phyloP scores from a whole-genome alignment of 108 stramenopile genomes.

The Pinguiococcus pyrenoidosus region DNA sequence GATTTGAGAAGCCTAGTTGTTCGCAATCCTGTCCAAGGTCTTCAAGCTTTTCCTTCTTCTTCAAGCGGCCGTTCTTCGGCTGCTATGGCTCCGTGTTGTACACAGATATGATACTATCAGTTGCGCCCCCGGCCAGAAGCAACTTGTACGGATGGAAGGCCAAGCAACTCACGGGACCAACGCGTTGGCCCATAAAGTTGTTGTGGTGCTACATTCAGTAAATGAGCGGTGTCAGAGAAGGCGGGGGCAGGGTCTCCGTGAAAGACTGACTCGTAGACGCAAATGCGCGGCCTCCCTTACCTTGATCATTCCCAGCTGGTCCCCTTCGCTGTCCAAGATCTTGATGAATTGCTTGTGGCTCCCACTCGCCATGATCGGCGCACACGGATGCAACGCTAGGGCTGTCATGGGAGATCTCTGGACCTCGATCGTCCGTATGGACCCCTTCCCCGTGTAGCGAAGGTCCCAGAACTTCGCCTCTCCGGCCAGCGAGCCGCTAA shows the following conservation, averaged over 20 bases:
- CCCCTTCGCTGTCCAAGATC: no score
- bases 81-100: no score
- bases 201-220: no score
- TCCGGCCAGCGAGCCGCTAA: slow-evolving; percentile 69
- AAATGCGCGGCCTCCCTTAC: no score
- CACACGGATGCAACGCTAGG: slow-evolving; percentile 63
- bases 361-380: slow-evolving; percentile 76
- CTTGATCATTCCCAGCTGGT: no score
- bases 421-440: slow-evolving; percentile 53
- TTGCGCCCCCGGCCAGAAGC: slow-evolving; percentile 73
- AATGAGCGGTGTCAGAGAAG: no score
- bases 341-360: slow-evolving; percentile 87
- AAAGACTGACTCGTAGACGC: no score
- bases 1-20: no score
- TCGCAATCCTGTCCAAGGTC: no score
- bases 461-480: slow-evolving; percentile 80
- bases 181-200: slow-evolving; percentile 70
- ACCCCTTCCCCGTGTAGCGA: slow-evolving; percentile 32
- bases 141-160: slow-evolving; percentile 84
- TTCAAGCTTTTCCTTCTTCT: no score
- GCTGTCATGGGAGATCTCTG: slow-evolving; percentile 82
- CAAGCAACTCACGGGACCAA: slow-evolving; percentile 76
- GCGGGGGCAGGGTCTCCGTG: no score
- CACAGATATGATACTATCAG: slow-evolving; percentile 53
- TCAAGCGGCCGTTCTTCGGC: no score